Base-by-base conservation (phyloP, 2,329 filamentous ascomycete species). In the Coccinonectria pachysandricola region DNA sequence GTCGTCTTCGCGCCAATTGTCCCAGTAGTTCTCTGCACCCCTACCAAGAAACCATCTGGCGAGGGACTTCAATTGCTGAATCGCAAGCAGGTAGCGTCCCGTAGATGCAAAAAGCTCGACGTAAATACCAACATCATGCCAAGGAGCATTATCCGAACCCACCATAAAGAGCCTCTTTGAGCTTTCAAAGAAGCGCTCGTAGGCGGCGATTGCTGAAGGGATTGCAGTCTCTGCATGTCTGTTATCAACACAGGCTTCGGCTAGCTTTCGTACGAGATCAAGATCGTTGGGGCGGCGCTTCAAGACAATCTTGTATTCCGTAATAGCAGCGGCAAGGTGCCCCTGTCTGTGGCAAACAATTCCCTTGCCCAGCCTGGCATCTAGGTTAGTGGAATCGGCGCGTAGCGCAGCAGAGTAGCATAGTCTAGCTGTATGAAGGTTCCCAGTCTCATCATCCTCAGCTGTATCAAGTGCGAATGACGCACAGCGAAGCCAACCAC, bases 101-200 rank as follows among this genome's bases (percentile, higher is more conserved):
- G 73, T 55, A 24, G 76, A 71, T 15, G 75, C 72, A 34, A 87
- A 75, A 11, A 96, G 65, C 45, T 95, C 85, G 19, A 85, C 69
- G 40, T 91, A 94, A 28, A 87, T 79, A 34, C 85, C 81, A 21
- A 92, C 63, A 50, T 96, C 81, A 27, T 79, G 76, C 88, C 88
- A 98, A 16, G 64, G 62, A 27, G 67, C 62, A 5, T 54, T 49
- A 8, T 46, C 49, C 19, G 51, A 21, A 52, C 56, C 45, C 3
- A 49, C 32, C 7, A 47, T 38, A 4, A 47, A 44, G n/a, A 49
- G 39, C 4, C 43, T 36, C 23, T 50, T 51, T 23, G 61, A 54
- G 27, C 64, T 48, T 12, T 59, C 47, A 30, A 74, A 64, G 27
- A 62, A 62, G 4, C 46, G 46, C 24, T 56, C 49, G 37, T 74